Evolutionary conservation across 2,329 filamentous ascomycete species (phyloP).

Genomic region (Paraconiothyrium sp.): DNA sequence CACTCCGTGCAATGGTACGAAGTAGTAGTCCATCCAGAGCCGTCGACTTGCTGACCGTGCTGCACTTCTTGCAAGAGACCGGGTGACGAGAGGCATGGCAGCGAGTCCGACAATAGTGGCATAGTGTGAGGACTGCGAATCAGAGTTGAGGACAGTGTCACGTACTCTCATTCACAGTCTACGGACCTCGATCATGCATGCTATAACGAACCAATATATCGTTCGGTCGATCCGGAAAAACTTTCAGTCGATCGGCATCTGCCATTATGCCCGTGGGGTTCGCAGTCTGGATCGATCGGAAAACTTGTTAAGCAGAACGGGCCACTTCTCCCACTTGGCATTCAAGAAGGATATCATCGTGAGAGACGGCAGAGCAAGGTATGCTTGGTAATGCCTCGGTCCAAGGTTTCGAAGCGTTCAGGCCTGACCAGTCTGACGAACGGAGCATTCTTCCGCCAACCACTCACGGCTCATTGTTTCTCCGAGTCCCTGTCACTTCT

Average conservation of each 20-base stretch:
- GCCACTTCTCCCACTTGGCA: neutral
- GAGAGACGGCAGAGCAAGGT: neutral
- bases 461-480: conserved; percentile 26
- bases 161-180: neutral
- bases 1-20: neutral
- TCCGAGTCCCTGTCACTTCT: conserved; percentile 24
- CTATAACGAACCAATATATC: neutral
- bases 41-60: too few relatives aligned
- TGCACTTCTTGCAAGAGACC: neutral
- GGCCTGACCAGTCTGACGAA: conserved; percentile 18
- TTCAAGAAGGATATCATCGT: neutral
- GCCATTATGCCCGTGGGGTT: neutral
- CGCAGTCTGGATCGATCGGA: neutral
- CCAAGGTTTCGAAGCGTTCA: conserved; percentile 18
- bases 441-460: conserved; percentile 14
- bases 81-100: neutral
- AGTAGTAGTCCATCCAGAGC: neutral
- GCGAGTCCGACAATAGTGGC: neutral
- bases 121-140: neutral
- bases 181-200: neutral
- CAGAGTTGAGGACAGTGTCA: neutral
- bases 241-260: neutral
- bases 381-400: conserved; percentile 19
- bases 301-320: neutral
- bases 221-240: neutral